A percentile compares a stretch with the other conserved stretches of the same genome.
Conservation (phyloP, 2,329 filamentous ascomycete genomes). For the Penicillium aurantiogriseum region DNA sequence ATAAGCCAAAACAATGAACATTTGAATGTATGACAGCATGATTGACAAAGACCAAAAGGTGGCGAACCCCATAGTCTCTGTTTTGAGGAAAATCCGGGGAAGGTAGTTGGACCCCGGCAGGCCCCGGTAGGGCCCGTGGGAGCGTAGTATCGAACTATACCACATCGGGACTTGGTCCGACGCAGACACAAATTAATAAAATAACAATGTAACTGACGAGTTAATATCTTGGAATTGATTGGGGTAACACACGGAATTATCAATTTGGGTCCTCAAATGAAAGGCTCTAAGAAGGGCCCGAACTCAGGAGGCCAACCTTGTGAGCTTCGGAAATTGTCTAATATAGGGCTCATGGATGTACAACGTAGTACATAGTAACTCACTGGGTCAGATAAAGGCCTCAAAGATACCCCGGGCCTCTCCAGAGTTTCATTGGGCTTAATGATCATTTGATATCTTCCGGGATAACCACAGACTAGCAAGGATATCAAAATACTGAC, state of each 20-base stretch:
- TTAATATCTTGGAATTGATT: neutral
- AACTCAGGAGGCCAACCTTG: constrained; percentile 3
- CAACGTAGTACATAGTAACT: neutral
- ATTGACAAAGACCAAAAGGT: neutral
- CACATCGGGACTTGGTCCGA: constrained; percentile 5
- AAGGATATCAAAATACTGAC: neutral
- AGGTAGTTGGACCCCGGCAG: neutral
- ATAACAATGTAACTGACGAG: neutral
- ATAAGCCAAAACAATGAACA: neutral
- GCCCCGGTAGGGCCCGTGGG: neutral
- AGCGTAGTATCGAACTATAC: constrained; percentile 9
- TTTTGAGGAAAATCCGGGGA: constrained; percentile 11
- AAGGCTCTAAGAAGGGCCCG: neutral
- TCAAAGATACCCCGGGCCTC: neutral
- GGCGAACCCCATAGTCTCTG: neutral
- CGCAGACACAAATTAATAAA: neutral
- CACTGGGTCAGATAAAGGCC: neutral
- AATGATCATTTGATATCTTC: neutral
- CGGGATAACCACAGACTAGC: neutral
- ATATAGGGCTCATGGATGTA: neutral
- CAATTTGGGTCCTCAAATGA: neutral
- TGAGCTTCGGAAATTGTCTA: neutral
- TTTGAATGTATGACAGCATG: neutral
- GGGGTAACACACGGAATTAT: neutral
- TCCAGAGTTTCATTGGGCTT: neutral